Evolutionary conservation across 164 flowering plant genomes (phyloP).

Genomic region (Taxillus chinensis): DNA sequence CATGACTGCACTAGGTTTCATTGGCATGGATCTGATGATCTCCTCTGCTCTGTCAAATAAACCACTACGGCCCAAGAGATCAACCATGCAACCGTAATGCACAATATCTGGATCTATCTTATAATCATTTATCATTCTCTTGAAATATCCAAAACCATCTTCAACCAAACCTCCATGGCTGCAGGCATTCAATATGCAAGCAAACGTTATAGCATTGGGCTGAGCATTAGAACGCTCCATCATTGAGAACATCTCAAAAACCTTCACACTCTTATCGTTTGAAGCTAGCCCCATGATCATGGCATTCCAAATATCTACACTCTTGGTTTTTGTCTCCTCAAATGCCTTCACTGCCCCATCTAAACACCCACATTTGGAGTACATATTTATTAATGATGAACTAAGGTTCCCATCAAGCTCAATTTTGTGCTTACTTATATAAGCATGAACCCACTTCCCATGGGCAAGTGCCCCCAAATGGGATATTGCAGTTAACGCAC

Average conservation of each 20-base stretch:
- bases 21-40: neutral
- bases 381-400: neutral
- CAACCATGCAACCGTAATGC: neutral
- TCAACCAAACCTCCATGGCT: neutral
- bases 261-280: neutral
- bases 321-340: neutral
- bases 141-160: neutral
- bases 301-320: neutral
- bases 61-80: neutral
- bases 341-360: neutral
- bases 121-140: neutral
- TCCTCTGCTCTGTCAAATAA: neutral
- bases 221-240: neutral
- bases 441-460: neutral
- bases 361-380: neutral
- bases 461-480: conserved; percentile 1
- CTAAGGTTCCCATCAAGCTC: conserved; percentile 1
- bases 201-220: neutral
- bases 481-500: neutral
- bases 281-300: neutral
- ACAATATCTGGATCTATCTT: neutral
- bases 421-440: neutral
- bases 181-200: neutral
- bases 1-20: neutral
- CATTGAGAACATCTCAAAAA: neutral